Evolutionary conservation across 306 rosid genomes (phyloP).

Genomic region (Aeschynomene evenia): DNA sequence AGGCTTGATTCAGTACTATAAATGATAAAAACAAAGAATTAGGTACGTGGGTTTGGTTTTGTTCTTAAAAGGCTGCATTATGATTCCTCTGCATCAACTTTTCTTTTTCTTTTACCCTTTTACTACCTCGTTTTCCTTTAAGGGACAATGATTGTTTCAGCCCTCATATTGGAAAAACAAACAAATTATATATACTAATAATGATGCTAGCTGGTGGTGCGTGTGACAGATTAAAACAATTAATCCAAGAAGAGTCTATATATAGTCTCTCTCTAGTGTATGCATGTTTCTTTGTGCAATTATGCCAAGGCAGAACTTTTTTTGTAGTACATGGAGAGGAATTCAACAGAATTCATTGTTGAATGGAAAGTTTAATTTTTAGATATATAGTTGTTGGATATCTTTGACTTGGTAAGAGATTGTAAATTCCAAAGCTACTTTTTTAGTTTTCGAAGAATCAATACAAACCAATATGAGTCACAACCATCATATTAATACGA

Average conservation of each 20-base stretch:
- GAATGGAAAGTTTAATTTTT: constrained; percentile 38
- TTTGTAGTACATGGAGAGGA: background rate
- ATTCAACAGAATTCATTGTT: constrained; percentile 36
- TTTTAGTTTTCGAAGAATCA: constrained; percentile 33
- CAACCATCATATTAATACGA: too few relatives aligned
- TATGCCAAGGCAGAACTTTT: constrained; percentile 2
- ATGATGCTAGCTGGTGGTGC: too few relatives aligned
- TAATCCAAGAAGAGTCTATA: constrained; percentile 25
- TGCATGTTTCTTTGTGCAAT: constrained; percentile 22
- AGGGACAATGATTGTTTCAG: constrained; percentile 38
- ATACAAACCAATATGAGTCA: constrained; percentile 20
- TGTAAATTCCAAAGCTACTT: constrained; percentile 33
- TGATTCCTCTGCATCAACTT: constrained; percentile 38
- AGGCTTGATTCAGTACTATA: constrained; percentile 24
- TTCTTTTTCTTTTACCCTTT: constrained; percentile 9
- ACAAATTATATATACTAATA: constrained; percentile 14
- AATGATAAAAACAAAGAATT: constrained; percentile 32
- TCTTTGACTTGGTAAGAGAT: constrained; percentile 37
- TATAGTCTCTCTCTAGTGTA: constrained; percentile 7
- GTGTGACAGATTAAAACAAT: background rate
- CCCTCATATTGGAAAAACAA: constrained; percentile 35
- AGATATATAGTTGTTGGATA: constrained; percentile 19
- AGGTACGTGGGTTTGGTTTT: constrained; percentile 39
- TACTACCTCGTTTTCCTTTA: background rate
- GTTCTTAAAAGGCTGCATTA: constrained; percentile 40